Evolutionary conservation across 768 basidiomycete species (phyloP), one percentile per base, ranked within the genome.

Genomic region (Mycena haematopus): DNA sequence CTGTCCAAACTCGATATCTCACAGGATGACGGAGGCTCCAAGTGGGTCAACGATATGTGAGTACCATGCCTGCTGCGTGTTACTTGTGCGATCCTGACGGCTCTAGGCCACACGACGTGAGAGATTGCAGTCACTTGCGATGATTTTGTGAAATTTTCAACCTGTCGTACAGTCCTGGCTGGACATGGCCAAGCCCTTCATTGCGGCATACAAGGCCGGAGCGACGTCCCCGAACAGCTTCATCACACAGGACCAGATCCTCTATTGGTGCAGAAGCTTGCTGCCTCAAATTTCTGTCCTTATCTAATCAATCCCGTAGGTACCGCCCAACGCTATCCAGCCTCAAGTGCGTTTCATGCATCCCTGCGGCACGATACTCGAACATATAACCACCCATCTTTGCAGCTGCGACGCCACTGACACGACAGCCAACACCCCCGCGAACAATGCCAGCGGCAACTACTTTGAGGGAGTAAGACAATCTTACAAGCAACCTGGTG

Each of bases 171-270:
- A 65, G 56, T 56, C 65, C 22, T 84, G 79, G 76, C 76, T 84
- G 13, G 71, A 77, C 56, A 78, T 84, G 75, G 77, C 78, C 55
- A 79, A 79, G 47, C 81, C 79, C 69, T 82, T 78, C 67, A 77
- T 80, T 27, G 66, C 72, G 11, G 79, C 79, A 8, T 83, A 76
- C 78, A 81, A 82, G 69, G 79, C 76, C 9, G 81, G 82, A n/a
- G 56, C 67, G 17, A 57, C 66, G 22, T 63, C 62, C 21, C 47
- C 55, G 11, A 58, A 63, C 33, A 63, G 58, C 51, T 67, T 60
- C 53, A 67, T 67, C 31, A 67, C 62, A 0, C 35, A 51, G 22
- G 66, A 67, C 58, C 58, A 67, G 51, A 60, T 67, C 25, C 64
- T 67, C 35, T 67, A 67, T 21, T 67, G 66, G 66, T 63, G 9